Conservation (phyloP, 2,329 filamentous ascomycete species). For the Colletotrichum tropicicola region DNA sequence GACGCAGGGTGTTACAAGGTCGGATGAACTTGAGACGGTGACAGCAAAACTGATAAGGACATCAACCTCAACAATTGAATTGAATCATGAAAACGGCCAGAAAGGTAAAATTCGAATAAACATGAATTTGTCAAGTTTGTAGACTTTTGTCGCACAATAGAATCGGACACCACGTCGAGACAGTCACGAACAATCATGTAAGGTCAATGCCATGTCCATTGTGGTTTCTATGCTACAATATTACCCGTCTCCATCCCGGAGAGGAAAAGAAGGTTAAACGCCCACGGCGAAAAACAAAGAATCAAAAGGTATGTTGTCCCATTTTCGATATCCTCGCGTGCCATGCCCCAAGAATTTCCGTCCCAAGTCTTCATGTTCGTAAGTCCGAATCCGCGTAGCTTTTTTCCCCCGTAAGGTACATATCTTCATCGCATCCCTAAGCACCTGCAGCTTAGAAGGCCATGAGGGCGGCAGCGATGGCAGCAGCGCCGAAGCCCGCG, state of each 20-base stretch:
- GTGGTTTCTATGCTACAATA: constrained; percentile 2
- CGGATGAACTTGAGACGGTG: not conserved
- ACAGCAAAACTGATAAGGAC: not conserved
- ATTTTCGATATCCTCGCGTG: not conserved
- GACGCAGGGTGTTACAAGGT: not conserved
- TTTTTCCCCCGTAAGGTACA: not conserved
- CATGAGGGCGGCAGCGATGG: constrained; percentile 23
- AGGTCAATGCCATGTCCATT: not conserved
- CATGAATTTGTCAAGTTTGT: too few species aligned
- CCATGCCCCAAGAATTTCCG: not conserved
- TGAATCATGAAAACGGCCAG: too few species aligned
- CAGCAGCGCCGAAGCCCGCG: constrained; percentile 18
- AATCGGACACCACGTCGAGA: too few species aligned
- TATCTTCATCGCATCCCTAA: not conserved
- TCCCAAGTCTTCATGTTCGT: not conserved
- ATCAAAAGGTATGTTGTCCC: not conserved
- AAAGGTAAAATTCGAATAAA: too few species aligned
- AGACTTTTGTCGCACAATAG: too few species aligned
- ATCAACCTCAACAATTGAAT: too few species aligned
- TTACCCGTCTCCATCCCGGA: not conserved
- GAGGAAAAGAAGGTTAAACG: not conserved
- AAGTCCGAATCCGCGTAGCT: not conserved
- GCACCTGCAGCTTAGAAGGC: constrained; percentile 1
- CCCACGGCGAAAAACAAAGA: not conserved
- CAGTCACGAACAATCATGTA: too few species aligned